These are phyloP conservation scores for Coelastrella sp. DNA, from an alignment of 139 green algal species.

Conservation along the genomic window DNA sequence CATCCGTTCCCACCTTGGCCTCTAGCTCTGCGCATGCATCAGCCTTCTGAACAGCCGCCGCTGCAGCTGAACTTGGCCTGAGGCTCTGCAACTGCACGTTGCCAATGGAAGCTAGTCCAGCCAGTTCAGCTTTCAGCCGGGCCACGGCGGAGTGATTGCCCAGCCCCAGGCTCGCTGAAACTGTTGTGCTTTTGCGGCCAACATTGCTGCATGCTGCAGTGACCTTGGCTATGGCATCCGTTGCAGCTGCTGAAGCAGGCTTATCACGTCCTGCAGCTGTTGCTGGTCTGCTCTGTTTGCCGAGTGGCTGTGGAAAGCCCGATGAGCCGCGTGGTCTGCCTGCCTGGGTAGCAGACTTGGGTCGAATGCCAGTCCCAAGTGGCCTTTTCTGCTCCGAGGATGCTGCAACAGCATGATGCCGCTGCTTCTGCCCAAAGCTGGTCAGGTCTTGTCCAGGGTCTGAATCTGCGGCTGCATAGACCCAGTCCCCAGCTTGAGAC, in stretches of 20 bases:
- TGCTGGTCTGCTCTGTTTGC: constrained; percentile 3
- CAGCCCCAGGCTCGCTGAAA: neutral
- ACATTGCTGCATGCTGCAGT: neutral
- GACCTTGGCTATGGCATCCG: neutral
- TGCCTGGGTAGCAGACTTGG: too few relatives aligned
- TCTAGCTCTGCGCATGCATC: constrained; percentile 6
- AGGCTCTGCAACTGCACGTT: constrained; percentile 47
- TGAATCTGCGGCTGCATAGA: too few relatives aligned
- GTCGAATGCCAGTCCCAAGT: too few relatives aligned
- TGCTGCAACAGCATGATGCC: too few relatives aligned
- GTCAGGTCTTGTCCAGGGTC: too few relatives aligned
- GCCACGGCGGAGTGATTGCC: neutral
- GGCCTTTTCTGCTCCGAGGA: too few relatives aligned
- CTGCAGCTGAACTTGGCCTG: neutral
- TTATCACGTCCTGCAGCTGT: neutral
- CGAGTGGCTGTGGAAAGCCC: too few relatives aligned
- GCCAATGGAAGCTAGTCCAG: neutral
- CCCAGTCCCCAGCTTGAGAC: too few relatives aligned
- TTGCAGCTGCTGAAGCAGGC: neutral
- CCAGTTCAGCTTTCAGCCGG: constrained; percentile 29
- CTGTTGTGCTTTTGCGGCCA: neutral
- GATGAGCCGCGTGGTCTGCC: too few relatives aligned
- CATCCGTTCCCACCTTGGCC: neutral
- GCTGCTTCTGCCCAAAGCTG: too few relatives aligned
- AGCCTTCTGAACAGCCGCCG: too few relatives aligned